Base-by-base conservation (phyloP, 75 land plant genomes). In the Larix kaempferi region DNA sequence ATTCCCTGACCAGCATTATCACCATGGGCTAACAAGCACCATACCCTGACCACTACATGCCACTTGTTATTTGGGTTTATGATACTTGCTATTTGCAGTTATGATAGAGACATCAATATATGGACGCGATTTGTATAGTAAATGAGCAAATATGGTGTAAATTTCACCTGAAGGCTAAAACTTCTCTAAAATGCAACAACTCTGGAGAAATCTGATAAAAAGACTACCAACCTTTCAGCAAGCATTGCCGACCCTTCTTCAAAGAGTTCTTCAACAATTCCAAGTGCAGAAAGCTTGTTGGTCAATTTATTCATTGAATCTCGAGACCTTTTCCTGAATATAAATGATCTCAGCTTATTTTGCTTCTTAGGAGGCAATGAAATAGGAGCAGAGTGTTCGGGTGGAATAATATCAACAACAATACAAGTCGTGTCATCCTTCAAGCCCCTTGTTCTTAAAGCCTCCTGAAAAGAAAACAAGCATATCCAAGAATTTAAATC, bases 191-290 rank as follows among this genome's bases (percentile, higher is more conserved):
- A 55, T 41, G n/a, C 5, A 56, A 56, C 55, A 35, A 25, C 6
- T 74, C 6, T 23, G 23, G 26, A 23, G 39, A 33, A 22, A 6
- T 54, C 23, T 62, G 14, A 35, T 59, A 49, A 26, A 22, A 17
- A 37, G 35, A 14, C 21, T 33, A 78, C 89, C 35, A 44, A 96
- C 99, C 98, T 94, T 65, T 96, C 93, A n/a, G 93, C 87, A 33
- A 96, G 98, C 92, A 90, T 92, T 25, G 99, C 99, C 39, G 98
- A 96, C 21, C 99, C 99, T 80, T 95, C 99, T 78, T 94, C 99
- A 78, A 96, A 94, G 58, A 96, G 63, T 77, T 96, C 98, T 67
- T 96, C 97, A 35, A 94, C 94, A 22, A 88, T 81, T 25, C 87
- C 89, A 2, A 83, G 52, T 37, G 83, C 89, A 61, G 84, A 83